Conservation (phyloP, 495 filamentous ascomycete species). For the Xylaria nigripes region DNA sequence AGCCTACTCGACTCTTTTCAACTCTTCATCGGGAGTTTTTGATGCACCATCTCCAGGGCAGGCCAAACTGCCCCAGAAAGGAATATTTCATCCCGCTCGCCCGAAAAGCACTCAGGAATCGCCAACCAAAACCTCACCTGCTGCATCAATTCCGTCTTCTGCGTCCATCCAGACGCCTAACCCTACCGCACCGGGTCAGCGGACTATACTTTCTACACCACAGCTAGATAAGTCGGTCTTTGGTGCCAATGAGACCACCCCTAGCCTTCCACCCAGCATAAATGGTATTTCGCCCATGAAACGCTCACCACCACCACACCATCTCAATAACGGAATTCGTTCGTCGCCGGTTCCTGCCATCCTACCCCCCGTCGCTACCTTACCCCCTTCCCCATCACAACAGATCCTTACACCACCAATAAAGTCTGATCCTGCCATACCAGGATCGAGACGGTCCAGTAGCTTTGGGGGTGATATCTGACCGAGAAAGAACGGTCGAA, state of each 20-base stretch:
- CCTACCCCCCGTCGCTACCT: constrained; percentile 42
- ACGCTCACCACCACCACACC: constrained; percentile 45
- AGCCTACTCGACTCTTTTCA: constrained; percentile 34
- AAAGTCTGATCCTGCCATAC: constrained; percentile 34
- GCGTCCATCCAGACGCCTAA: constrained; percentile 12
- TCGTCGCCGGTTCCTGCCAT: constrained; percentile 32
- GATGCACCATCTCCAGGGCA: constrained; percentile 7
- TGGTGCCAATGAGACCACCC: constrained; percentile 12
- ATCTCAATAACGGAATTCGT: constrained; percentile 14
- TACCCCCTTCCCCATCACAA: constrained; percentile 44
- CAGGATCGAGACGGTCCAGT: constrained; percentile 12
- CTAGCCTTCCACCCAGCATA: constrained; percentile 45
- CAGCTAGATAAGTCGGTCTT: constrained; percentile 18
- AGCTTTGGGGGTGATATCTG: constrained; percentile 10
- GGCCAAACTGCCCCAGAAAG: constrained; percentile 20
- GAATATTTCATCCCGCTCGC: constrained; percentile 19
- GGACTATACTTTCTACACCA: constrained; percentile 17
- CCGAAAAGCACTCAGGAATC: constrained; percentile 19
- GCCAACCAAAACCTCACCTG: constrained; percentile 21
- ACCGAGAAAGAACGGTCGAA: background rate
- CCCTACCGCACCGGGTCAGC: constrained; percentile 7
- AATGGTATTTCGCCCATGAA: constrained; percentile 73
- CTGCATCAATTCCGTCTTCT: constrained; percentile 13
- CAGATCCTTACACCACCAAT: constrained; percentile 44
- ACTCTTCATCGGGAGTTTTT: constrained; percentile 20